Evolutionary conservation across 2,329 filamentous ascomycete species (phyloP).

Genomic region (Ustilaginoidea virens): DNA sequence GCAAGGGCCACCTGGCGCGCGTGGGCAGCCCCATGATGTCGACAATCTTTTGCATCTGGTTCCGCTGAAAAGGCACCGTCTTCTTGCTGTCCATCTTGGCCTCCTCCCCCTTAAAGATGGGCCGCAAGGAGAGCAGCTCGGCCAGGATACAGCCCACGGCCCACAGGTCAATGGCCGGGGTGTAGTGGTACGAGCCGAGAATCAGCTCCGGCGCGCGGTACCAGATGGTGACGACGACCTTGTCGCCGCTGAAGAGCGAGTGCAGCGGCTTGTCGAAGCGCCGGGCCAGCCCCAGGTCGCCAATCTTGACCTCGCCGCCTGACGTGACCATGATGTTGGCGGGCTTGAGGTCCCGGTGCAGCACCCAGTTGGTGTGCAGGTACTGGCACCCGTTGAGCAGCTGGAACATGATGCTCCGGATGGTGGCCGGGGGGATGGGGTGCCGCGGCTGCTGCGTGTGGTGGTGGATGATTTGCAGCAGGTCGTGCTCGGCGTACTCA

Average conservation of each 20-base stretch:
- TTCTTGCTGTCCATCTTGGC: slow-evolving; percentile 99
- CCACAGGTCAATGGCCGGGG: slow-evolving; percentile 93
- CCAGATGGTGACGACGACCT: slow-evolving; percentile 98
- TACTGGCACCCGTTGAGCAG: slow-evolving; percentile 90
- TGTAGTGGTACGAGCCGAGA: slow-evolving; percentile 88
- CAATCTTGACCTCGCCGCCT: slow-evolving; percentile 79
- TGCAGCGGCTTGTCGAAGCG: slow-evolving; percentile 90
- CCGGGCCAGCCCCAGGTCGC: slow-evolving; percentile 80
- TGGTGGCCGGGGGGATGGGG: slow-evolving; percentile 72
- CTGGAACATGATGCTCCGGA: slow-evolving; percentile 93
- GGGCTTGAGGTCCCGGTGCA: slow-evolving; percentile 92
- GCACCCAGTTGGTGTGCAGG: slow-evolving; percentile 89
- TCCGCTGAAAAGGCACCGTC: slow-evolving; percentile 89
- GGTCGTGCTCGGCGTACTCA: slow-evolving; percentile 93
- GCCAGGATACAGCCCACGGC: slow-evolving; percentile 97
- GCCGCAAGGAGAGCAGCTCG: slow-evolving; percentile 73
- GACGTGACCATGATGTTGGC: slow-evolving; percentile 99
- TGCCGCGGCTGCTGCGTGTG: slow-evolving; percentile 82
- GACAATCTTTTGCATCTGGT: slow-evolving; percentile 98
- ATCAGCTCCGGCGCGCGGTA: slow-evolving; percentile 91
- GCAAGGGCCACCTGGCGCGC: slow-evolving; percentile 75
- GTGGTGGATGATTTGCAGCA: slow-evolving; percentile 95
- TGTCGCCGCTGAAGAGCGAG: slow-evolving; percentile 83
- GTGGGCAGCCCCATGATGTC: slow-evolving; percentile 87
- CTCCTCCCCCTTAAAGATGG: slow-evolving; percentile 97